Conservation (phyloP, 306 rosid genomes). For the Cicer arietinum region DNA sequence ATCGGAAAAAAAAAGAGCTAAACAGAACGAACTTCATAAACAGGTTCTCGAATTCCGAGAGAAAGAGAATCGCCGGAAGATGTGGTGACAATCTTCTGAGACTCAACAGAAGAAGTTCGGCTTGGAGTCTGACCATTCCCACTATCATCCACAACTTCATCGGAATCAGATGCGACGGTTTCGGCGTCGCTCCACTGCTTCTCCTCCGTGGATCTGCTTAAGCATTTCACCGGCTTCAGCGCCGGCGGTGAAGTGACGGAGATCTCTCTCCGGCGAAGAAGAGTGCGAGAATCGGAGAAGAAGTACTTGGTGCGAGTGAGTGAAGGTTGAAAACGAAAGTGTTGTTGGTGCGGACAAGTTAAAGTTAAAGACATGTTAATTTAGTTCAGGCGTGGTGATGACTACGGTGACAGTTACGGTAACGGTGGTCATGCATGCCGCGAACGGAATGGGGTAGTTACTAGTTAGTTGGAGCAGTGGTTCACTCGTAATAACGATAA, state of each 20-base stretch:
- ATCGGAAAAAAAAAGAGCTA: neutral
- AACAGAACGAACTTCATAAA: conserved; percentile 69
- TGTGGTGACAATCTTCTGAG: conserved; percentile 52
- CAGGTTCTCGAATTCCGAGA: conserved; percentile 94
- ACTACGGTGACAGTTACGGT: conserved; percentile 20
- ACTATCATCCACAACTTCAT: conserved; percentile 32
- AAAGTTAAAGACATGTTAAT: conserved; percentile 64
- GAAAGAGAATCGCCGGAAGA: conserved; percentile 65
- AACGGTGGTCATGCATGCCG: conserved; percentile 56
- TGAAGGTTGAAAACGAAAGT: conserved; percentile 56
- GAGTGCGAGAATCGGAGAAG: conserved; percentile 50
- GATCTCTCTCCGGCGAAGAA: conserved; percentile 44
- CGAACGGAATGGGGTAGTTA: conserved; percentile 29
- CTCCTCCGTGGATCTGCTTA: conserved; percentile 71
- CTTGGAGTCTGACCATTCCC: conserved; percentile 32
- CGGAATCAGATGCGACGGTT: conserved; percentile 41
- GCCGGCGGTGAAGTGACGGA: conserved; percentile 41
- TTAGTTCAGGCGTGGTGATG: neutral
- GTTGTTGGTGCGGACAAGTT: conserved; percentile 54
- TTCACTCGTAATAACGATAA: conserved; percentile 46
- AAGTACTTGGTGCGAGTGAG: conserved; percentile 50
- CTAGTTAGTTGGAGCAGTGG: conserved; percentile 29
- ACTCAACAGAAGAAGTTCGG: conserved; percentile 36
- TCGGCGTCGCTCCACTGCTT: conserved; percentile 60
- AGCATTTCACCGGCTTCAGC: conserved; percentile 51